Base-by-base conservation (phyloP, 345 rosid species). In the Passiflora organensis region DNA sequence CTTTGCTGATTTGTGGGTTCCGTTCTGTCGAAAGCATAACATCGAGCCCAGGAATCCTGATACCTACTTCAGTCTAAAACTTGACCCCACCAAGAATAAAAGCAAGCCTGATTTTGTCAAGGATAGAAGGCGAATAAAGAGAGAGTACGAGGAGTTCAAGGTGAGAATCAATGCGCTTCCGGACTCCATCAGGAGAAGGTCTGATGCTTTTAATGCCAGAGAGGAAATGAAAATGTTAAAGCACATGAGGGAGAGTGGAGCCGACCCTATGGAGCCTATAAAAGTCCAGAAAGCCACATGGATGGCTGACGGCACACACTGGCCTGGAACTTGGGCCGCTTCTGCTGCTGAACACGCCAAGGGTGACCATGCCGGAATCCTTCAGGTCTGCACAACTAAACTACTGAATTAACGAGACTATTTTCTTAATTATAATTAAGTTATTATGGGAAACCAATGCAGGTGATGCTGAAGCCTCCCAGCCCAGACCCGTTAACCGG, bases 221-320 rank as follows among this genome's bases (percentile, higher is more conserved):
- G 96, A 93, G 77, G 99, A 93, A 72, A 86, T 93, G 94, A 84
- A 86, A 67, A 72, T 78, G 78, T 45, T 89, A 48, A 89, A 86
- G 66, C 95, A 89, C 57, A 80, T 74, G 76, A 77, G 89, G 51
- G 96, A 93, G 71, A 80, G 72, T 10, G 91, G 85, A 0, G 84
- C 63, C 38, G 95, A 89, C 58, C 87, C 87, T 1, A 56, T 70
- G 20, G 96, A 93, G 68, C 85, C 81, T 0, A 63, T 83, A 0
- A 86, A 80, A 70, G 77, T 86, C 53, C 81, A 48, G 13, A 93
- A 80, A 68, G 96, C 94, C 15, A 93, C 99, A 6, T 89, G 99
- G 99, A 89, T 93, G 99, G 99, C 96, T 11, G 96, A 93, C 61
- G 99, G 99, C 41, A 93, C 91, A 39, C 95, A 93, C 50, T 93